Evolutionary conservation across 805 yeast genomes (phyloP).

Genomic region (Candida pseudoglaebosa): DNA sequence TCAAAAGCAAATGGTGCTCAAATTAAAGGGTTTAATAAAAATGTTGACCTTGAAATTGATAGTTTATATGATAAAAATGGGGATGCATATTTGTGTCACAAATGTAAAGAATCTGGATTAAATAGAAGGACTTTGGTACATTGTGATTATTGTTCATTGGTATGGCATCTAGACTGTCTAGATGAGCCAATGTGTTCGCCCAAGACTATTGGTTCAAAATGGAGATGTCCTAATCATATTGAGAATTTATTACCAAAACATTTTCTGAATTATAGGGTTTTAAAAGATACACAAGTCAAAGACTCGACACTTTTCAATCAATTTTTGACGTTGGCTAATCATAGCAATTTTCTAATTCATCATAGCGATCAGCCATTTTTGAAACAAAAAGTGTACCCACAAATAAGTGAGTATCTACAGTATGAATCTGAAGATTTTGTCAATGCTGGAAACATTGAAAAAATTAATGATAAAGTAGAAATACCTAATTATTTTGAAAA

Average conservation of each 20-base stretch:
- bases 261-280: slow-evolving; percentile 37
- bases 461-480: slow-evolving; percentile 20
- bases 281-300: slow-evolving; percentile 47
- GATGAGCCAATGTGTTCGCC: slow-evolving; percentile 69
- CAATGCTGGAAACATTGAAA: slow-evolving; percentile 12
- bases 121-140: slow-evolving; percentile 53
- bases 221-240: slow-evolving; percentile 91
- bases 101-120: slow-evolving; percentile 70
- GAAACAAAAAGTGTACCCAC: slow-evolving; percentile 15
- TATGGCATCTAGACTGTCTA: slow-evolving; percentile 89
- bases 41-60: slow-evolving; percentile 58
- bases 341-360: slow-evolving; percentile 29
- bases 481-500: slow-evolving; percentile 30
- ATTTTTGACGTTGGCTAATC: slow-evolving; percentile 27
- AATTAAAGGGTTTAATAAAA: slow-evolving; percentile 34
- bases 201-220: slow-evolving; percentile 70
- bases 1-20: slow-evolving; percentile 29
- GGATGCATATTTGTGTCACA: slow-evolving; percentile 65
- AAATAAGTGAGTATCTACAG: slow-evolving; percentile 27
- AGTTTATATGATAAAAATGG: slow-evolving; percentile 65
- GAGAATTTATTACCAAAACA: slow-evolving; percentile 45
- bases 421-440: slow-evolving; percentile 23
- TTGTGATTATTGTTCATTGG: slow-evolving; percentile 79
- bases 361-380: slow-evolving; percentile 31
- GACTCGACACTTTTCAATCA: slow-evolving; percentile 46